Evolutionary conservation across 805 yeast genomes (phyloP).

Genomic region (Kazachstania psychrophila): DNA sequence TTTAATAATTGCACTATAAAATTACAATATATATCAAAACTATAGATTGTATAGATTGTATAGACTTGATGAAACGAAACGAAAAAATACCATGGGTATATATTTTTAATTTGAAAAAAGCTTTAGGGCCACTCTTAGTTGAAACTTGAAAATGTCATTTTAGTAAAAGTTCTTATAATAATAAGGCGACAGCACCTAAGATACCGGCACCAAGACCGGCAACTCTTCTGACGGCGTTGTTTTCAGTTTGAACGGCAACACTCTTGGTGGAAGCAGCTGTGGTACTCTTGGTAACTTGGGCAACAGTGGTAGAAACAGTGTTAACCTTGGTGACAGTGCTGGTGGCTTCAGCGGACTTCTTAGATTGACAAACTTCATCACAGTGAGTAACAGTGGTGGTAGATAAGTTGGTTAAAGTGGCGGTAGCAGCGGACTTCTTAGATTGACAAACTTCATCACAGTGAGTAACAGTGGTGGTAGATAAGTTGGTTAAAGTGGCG

Average conservation of each 20-base stretch:
- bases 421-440: constrained; percentile 6
- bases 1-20: too few relatives aligned
- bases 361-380: constrained; percentile 10
- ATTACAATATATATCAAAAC: too few relatives aligned
- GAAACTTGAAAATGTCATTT: too few relatives aligned
- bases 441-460: constrained; percentile 11
- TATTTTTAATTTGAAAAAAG: too few relatives aligned
- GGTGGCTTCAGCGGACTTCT: constrained; percentile 6
- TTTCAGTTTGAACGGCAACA: constrained; percentile 9
- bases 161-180: too few relatives aligned
- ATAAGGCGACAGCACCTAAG: constrained; percentile 9
- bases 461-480: constrained; percentile 6
- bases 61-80: too few relatives aligned
- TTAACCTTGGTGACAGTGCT: constrained; percentile 1
- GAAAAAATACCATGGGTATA: too few relatives aligned
- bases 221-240: constrained; percentile 7
- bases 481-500: neutral
- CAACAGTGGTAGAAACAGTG: constrained; percentile 2
- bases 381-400: constrained; percentile 8
- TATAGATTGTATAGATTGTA: too few relatives aligned
- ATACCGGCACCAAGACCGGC: constrained; percentile 9
- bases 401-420: too few relatives aligned
- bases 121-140: too few relatives aligned
- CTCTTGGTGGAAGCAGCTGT: constrained; percentile 3
- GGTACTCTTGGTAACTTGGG: constrained; percentile 3